phyloP scores from a whole-genome alignment of 2,329 filamentous ascomycete species.

The Aspergillus sp. region DNA sequence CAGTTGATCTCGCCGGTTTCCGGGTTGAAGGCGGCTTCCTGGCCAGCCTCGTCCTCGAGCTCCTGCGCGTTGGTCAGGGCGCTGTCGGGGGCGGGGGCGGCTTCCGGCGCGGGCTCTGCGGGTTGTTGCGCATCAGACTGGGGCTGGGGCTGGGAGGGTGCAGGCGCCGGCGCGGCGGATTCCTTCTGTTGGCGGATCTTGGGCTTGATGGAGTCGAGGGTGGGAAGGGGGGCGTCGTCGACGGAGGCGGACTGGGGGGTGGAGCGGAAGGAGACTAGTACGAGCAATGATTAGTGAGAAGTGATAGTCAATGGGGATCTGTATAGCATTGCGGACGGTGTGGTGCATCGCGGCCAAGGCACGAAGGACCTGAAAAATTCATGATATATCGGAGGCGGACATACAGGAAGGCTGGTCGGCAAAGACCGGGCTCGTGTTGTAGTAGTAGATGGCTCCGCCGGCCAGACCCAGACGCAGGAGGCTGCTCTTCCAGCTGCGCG shows the following conservation, averaged over 20 bases:
- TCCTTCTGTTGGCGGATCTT: slow-evolving; percentile 41
- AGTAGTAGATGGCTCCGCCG: slow-evolving; percentile 79
- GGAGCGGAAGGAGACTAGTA: slow-evolving; percentile 31
- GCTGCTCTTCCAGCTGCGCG: slow-evolving; percentile 78
- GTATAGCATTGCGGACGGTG: too few relatives aligned
- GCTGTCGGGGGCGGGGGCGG: slow-evolving; percentile 12
- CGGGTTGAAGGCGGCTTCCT: slow-evolving; percentile 93
- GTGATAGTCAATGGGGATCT: too few relatives aligned
- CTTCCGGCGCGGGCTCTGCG: slow-evolving; percentile 7
- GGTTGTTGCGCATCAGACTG: slow-evolving; percentile 8
- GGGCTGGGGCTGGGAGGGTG: neutral
- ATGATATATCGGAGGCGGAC: slow-evolving; percentile 30
- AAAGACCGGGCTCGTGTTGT: slow-evolving; percentile 85
- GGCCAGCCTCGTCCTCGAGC: slow-evolving; percentile 75
- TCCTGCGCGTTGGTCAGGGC: slow-evolving; percentile 46
- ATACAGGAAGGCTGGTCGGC: slow-evolving; percentile 76
- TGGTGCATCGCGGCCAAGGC: neutral
- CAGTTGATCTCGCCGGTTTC: slow-evolving; percentile 99
- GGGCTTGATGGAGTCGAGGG: slow-evolving; percentile 65
- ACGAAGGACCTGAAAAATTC: neutral
- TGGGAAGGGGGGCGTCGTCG: slow-evolving; percentile 54
- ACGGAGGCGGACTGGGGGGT: slow-evolving; percentile 25
- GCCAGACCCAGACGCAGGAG: slow-evolving; percentile 73
- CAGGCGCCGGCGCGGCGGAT: slow-evolving; percentile 10
- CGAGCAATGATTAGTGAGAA: neutral